A percentile compares a stretch with the other conserved stretches of the same genome.
phyloP scores from a whole-genome alignment of 2,329 filamentous ascomycete genomes.

The Aspergillus tamarii region DNA sequence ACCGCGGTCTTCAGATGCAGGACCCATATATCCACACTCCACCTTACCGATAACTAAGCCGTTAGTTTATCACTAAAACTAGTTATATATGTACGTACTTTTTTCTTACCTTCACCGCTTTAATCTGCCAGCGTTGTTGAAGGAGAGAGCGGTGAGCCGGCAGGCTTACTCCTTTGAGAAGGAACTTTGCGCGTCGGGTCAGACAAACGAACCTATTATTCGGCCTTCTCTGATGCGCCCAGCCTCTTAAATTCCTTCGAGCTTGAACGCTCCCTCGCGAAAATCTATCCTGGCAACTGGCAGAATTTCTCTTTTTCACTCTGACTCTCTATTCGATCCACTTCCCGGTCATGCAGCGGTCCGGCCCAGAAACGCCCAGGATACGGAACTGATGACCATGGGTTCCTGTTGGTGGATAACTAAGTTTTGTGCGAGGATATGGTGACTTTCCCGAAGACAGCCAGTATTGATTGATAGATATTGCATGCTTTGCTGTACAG shows the following conservation, averaged over 20 bases:
- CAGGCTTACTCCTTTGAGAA: slow-evolving; percentile 16
- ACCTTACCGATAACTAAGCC: slow-evolving; percentile 7
- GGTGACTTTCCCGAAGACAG: not conserved
- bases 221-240: slow-evolving; percentile 17
- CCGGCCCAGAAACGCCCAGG: slow-evolving; percentile 37
- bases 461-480: not conserved
- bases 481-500: not conserved
- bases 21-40: slow-evolving; percentile 10
- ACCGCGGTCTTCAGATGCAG: slow-evolving; percentile 14
- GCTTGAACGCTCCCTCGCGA: not conserved
- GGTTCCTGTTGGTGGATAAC: slow-evolving; percentile 6
- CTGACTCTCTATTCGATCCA: slow-evolving; percentile 29
- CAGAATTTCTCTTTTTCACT: not conserved
- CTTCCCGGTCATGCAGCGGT: slow-evolving; percentile 42
- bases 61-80: slow-evolving; percentile 1
- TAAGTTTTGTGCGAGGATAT: not conserved
- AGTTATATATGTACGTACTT: slow-evolving; percentile 3
- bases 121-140: slow-evolving; percentile 14
- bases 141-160: slow-evolving; percentile 19
- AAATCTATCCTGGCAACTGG: not conserved
- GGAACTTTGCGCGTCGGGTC: not conserved
- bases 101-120: slow-evolving; percentile 17
- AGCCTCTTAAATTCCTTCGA: slow-evolving; percentile 19
- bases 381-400: not conserved
- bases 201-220: slow-evolving; percentile 4